Evolutionary conservation across 345 rosid genomes (phyloP).

Genomic region (Populus pruinosa): DNA sequence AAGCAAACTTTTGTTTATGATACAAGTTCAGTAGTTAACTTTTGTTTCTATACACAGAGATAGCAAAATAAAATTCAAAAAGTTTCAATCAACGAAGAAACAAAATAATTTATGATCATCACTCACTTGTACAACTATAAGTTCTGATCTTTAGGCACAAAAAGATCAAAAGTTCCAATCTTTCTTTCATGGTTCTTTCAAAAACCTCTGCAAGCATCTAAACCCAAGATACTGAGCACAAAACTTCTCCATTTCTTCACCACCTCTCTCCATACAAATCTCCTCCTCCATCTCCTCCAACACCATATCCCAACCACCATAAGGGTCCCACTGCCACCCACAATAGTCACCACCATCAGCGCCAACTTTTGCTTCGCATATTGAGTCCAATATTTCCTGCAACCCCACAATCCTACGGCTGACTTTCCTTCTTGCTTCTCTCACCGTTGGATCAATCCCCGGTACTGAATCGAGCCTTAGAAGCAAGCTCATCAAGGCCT

Average conservation of each 20-base stretch:
- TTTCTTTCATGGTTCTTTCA: conserved; percentile 33
- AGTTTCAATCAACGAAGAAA: too few species aligned
- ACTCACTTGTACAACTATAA: too few species aligned
- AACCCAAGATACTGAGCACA: conserved; percentile 83
- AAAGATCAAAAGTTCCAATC: background rate
- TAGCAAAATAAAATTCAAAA: too few species aligned
- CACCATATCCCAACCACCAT: conserved; percentile 48
- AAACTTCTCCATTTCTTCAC: conserved; percentile 77
- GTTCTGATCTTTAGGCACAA: background rate
- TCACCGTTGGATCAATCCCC: conserved; percentile 59
- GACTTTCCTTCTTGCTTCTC: conserved; percentile 81
- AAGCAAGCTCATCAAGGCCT: conserved; percentile 70
- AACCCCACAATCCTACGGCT: conserved; percentile 78
- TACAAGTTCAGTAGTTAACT: too few species aligned
- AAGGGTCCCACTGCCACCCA: too few species aligned
- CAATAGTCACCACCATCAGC: background rate
- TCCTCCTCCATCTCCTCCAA: conserved; percentile 59
- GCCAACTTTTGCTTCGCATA: conserved; percentile 35
- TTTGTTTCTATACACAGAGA: too few species aligned
- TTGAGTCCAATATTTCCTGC: conserved; percentile 77
- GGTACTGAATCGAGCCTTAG: conserved; percentile 80
- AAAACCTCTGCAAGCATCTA: conserved; percentile 81
- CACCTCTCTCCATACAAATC: conserved; percentile 69
- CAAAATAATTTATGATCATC: too few species aligned
- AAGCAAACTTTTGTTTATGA: too few species aligned